A percentile compares a stretch with the other conserved stretches of the same genome.
These are phyloP conservation scores for Peronospora farinosa DNA, from an alignment of 352 stramenopile genomes.

Conservation along the genomic window DNA sequence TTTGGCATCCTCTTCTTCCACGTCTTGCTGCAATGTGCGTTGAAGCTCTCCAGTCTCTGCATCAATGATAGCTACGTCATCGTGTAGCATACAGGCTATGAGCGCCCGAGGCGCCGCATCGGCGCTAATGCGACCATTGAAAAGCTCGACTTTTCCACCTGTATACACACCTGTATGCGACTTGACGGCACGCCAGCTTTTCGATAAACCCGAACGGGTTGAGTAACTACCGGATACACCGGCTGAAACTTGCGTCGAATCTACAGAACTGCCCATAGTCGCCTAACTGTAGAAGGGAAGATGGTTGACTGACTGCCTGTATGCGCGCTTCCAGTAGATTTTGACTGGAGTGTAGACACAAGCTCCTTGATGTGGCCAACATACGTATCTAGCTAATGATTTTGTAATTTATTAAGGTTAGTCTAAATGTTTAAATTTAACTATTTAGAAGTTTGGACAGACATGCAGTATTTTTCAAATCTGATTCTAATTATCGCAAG, in stretches of 20 bases:
- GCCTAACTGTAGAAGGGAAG: not conserved
- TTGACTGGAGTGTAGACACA: conserved; percentile 29
- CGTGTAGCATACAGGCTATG: conserved; percentile 76
- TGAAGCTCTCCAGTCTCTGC: conserved; percentile 60
- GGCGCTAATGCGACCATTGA: conserved; percentile 23
- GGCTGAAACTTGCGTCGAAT: conserved; percentile 4
- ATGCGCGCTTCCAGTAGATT: conserved; percentile 16
- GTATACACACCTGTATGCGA: conserved; percentile 77
- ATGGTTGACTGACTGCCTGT: too few relatives aligned
- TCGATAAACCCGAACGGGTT: conserved; percentile 58
- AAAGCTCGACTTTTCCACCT: conserved; percentile 72
- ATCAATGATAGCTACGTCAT: conserved; percentile 77
- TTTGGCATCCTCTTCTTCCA: conserved; percentile 70
- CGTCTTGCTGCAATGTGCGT: conserved; percentile 68
- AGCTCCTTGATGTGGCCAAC: not conserved
- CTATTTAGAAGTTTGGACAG: too few relatives aligned
- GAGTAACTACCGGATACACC: conserved; percentile 44
- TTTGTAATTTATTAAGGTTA: too few relatives aligned
- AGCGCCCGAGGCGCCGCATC: conserved; percentile 24
- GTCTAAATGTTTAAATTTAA: too few relatives aligned
- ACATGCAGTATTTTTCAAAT: too few relatives aligned
- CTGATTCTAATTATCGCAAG: too few relatives aligned
- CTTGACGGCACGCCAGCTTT: conserved; percentile 75
- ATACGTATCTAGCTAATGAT: not conserved
- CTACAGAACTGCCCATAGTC: conserved; percentile 17